phyloP scores from a whole-genome alignment of 2,329 filamentous ascomycete genomes.

The Dactylellina haptotyla region DNA sequence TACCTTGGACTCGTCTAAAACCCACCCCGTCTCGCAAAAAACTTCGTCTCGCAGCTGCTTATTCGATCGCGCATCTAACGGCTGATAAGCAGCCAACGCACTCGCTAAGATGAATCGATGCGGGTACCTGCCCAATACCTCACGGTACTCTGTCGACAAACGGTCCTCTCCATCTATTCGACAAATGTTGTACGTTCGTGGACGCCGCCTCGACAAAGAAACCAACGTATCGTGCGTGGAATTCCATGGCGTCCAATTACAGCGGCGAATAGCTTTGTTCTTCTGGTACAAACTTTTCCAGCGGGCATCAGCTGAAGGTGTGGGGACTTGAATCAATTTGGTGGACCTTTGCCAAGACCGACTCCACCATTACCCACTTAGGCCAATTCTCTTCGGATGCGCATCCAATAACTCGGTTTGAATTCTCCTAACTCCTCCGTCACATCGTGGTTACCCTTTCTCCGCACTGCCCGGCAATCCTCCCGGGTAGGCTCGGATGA shows the following conservation, averaged over 20 bases:
- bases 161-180: neutral
- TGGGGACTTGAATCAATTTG: slow-evolving; percentile 37
- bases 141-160: neutral
- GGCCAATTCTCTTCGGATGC: slow-evolving; percentile 34
- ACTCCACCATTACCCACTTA: slow-evolving; percentile 36
- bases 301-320: slow-evolving; percentile 27
- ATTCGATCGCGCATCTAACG: slow-evolving; percentile 9
- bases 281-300: slow-evolving; percentile 28
- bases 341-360: slow-evolving; percentile 7
- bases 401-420: slow-evolving; percentile 54
- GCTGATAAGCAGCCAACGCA: slow-evolving; percentile 1
- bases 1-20: neutral
- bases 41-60: neutral
- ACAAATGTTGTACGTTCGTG: neutral
- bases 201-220: slow-evolving; percentile 4
- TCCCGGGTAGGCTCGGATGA: slow-evolving; percentile 53
- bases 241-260: slow-evolving; percentile 38
- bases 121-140: neutral
- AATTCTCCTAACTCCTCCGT: slow-evolving; percentile 51
- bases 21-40: neutral
- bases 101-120: slow-evolving; percentile 15
- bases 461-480: slow-evolving; percentile 27
- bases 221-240: slow-evolving; percentile 28
- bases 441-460: slow-evolving; percentile 37
- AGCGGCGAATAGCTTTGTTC: slow-evolving; percentile 11